Conservation (phyloP, 768 basidiomycete species). For the Boletus reticuloceps region DNA sequence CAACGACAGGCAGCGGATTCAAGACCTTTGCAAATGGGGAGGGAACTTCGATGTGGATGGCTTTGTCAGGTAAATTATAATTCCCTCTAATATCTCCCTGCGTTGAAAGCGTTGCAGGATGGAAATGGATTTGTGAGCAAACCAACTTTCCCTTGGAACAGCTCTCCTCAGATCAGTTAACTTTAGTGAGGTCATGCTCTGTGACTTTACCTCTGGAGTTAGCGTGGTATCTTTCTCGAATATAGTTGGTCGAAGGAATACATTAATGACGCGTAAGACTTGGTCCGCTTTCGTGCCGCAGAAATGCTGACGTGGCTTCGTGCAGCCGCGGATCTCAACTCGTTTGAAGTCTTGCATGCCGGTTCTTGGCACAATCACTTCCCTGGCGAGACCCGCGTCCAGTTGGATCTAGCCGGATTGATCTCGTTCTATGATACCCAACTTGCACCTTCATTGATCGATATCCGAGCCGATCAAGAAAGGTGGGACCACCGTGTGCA, state of each 20-base stretch:
- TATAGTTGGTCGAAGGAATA: background rate
- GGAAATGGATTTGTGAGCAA: slow-evolving; percentile 32
- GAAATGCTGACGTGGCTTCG: background rate
- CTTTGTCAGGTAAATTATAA: slow-evolving; percentile 37
- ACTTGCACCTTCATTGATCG: slow-evolving; percentile 31
- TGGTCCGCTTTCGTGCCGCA: background rate
- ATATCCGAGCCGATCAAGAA: slow-evolving; percentile 20
- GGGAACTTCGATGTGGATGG: slow-evolving; percentile 41
- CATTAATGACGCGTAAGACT: background rate
- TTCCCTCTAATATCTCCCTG: background rate
- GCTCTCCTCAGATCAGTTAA: background rate
- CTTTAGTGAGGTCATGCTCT: slow-evolving; percentile 37
- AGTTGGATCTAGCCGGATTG: slow-evolving; percentile 32
- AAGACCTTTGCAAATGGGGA: slow-evolving; percentile 44
- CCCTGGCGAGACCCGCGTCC: slow-evolving; percentile 36
- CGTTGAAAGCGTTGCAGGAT: slow-evolving; percentile 17
- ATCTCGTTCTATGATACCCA: slow-evolving; percentile 38
- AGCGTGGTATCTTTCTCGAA: slow-evolving; percentile 20
- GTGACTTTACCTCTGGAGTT: slow-evolving; percentile 31
- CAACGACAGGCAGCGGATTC: slow-evolving; percentile 36
- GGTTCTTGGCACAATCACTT: slow-evolving; percentile 35
- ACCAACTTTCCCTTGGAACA: background rate
- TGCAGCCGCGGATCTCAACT: background rate
- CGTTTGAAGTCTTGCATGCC: slow-evolving; percentile 8
- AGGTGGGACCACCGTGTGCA: slow-evolving; percentile 32